phyloP scores from a whole-genome alignment of 2,329 filamentous ascomycete species.

The Pestalotiopsis sp. region DNA sequence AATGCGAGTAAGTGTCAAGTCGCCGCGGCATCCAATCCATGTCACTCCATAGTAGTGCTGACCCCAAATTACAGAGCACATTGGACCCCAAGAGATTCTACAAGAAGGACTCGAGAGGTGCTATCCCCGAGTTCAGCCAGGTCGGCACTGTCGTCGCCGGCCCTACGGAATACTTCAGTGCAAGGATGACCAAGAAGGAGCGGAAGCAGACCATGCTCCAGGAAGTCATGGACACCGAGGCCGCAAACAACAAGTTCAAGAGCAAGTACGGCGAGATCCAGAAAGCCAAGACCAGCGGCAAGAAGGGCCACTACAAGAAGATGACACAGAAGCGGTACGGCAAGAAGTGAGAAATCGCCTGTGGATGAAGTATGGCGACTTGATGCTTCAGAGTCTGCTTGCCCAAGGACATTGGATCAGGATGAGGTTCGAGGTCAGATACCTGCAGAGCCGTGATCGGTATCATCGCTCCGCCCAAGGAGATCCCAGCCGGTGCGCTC shows the following conservation, averaged over 20 bases:
- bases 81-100: slow-evolving; percentile 48
- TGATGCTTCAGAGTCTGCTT: neutral
- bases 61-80: neutral
- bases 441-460: neutral
- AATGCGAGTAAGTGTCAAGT: slow-evolving; percentile 67
- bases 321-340: slow-evolving; percentile 53
- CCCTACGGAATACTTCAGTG: slow-evolving; percentile 83
- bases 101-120: slow-evolving; percentile 78
- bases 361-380: neutral
- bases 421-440: neutral
- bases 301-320: slow-evolving; percentile 86
- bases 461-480: neutral
- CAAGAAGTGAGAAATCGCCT: slow-evolving; percentile 23
- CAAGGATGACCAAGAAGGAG: slow-evolving; percentile 82
- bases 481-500: neutral
- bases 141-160: slow-evolving; percentile 88
- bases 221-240: slow-evolving; percentile 74
- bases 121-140: slow-evolving; percentile 81
- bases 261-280: slow-evolving; percentile 88
- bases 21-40: neutral
- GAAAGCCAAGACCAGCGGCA: slow-evolving; percentile 79
- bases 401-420: neutral
- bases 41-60: neutral
- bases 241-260: slow-evolving; percentile 73
- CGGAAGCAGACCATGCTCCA: slow-evolving; percentile 86